These are phyloP conservation scores for Mallotus nudiflorus DNA, from an alignment of 345 rosid species.

Conservation along the genomic window DNA sequence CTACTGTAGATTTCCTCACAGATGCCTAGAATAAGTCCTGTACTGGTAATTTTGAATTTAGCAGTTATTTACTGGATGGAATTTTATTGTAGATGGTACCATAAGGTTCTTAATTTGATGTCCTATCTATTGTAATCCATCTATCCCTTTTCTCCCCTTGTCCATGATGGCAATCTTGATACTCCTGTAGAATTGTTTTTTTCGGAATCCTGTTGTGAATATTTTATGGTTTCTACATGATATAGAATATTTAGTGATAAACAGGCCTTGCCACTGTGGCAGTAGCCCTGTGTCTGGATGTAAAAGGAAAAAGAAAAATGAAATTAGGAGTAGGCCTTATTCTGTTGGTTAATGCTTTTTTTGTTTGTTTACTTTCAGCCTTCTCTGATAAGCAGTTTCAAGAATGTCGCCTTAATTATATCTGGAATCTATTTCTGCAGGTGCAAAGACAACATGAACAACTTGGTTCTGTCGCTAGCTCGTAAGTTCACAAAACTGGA, in stretches of 20 bases:
- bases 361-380: not conserved
- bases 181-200: not conserved
- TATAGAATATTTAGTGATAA: no score
- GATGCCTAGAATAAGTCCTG: conserved; percentile 1
- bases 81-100: not conserved
- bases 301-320: no score
- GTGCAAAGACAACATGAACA: conserved; percentile 84
- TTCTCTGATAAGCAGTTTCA: conserved; percentile 3
- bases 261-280: no score
- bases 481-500: conserved; percentile 79
- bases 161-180: conserved; percentile 2
- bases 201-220: no score
- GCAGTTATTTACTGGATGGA: not conserved
- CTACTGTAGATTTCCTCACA: not conserved
- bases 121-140: not conserved
- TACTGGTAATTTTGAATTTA: not conserved
- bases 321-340: not conserved
- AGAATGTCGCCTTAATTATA: not conserved
- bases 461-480: conserved; percentile 74
- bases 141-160: not conserved
- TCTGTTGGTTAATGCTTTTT: not conserved
- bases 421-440: conserved; percentile 31
- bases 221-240: no score
- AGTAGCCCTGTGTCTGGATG: no score
- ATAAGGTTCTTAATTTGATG: no score